Evolutionary conservation across 1,284 basidiomycete genomes (phyloP).

Genomic region (Naganishia albida): DNA sequence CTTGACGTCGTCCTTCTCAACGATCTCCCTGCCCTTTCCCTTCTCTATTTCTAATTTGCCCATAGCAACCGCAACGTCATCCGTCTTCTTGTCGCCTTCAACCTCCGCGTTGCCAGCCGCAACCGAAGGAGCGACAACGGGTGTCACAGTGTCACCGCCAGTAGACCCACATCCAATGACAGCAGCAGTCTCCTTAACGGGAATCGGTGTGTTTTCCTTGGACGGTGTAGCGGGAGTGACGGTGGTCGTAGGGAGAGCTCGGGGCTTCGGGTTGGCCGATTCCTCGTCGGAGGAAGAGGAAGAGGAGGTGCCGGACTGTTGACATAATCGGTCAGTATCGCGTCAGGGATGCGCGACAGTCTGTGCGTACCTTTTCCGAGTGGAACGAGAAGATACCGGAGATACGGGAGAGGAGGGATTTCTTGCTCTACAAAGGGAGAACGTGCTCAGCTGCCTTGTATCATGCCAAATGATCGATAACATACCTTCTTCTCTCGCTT

Average conservation of each 20-base stretch:
- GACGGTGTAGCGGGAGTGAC: constrained; percentile 22
- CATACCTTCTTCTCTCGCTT: constrained; percentile 8
- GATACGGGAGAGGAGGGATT: constrained; percentile 25
- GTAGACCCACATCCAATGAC: not conserved
- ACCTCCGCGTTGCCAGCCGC: not conserved
- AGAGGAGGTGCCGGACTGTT: constrained; percentile 11
- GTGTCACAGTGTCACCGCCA: not conserved
- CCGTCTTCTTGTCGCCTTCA: not conserved
- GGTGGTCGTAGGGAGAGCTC: not conserved
- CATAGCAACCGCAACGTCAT: constrained; percentile 1
- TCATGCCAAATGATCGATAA: not conserved
- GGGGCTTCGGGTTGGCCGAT: not conserved
- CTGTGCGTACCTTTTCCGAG: constrained; percentile 18
- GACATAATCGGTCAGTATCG: not conserved
- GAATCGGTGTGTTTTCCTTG: not conserved
- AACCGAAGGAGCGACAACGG: constrained; percentile 1
- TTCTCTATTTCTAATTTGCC: constrained; percentile 7
- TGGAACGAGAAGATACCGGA: constrained; percentile 26
- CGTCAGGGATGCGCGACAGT: not conserved
- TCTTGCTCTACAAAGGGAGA: constrained; percentile 4
- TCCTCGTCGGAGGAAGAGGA: constrained; percentile 15
- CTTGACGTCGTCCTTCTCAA: constrained; percentile 4
- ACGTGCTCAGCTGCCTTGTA: not conserved
- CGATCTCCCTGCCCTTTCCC: not conserved
- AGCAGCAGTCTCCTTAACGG: not conserved